Evolutionary conservation across 257 asterid species (phyloP).

Genomic region (Nicotiana tabacum): DNA sequence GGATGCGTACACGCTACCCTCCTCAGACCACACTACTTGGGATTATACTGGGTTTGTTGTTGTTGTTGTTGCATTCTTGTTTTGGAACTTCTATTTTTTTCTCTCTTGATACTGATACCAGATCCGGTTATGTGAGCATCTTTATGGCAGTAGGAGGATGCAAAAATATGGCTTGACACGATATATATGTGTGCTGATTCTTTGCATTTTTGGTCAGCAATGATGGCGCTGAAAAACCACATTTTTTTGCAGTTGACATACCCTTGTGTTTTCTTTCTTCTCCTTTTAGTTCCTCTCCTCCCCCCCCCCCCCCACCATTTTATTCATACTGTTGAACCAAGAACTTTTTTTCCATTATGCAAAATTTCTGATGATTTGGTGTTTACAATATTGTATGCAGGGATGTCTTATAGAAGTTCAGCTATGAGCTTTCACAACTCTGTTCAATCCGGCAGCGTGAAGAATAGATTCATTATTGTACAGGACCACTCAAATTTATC

Average conservation of each 20-base stretch:
- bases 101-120: neutral
- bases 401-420: conserved; percentile 31
- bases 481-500: conserved; percentile 15
- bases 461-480: conserved; percentile 14
- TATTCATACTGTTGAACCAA: neutral
- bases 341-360: neutral
- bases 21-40: too few species aligned
- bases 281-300: neutral
- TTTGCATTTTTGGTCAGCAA: neutral
- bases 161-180: neutral
- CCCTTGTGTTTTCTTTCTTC: neutral
- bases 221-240: neutral
- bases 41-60: too few species aligned
- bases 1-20: too few species aligned
- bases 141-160: neutral
- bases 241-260: neutral
- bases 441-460: conserved; percentile 2
- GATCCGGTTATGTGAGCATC: neutral
- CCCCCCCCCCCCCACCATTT: neutral
- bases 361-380: neutral
- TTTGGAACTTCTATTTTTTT: neutral
- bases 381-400: conserved; percentile 19
- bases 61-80: neutral
- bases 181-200: neutral
- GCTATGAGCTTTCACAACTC: conserved; percentile 15